Evolutionary conservation across 78 protist species (phyloP), one percentile per base, ranked within the genome.

Genomic region (Chrysochromulina tobinii): DNA sequence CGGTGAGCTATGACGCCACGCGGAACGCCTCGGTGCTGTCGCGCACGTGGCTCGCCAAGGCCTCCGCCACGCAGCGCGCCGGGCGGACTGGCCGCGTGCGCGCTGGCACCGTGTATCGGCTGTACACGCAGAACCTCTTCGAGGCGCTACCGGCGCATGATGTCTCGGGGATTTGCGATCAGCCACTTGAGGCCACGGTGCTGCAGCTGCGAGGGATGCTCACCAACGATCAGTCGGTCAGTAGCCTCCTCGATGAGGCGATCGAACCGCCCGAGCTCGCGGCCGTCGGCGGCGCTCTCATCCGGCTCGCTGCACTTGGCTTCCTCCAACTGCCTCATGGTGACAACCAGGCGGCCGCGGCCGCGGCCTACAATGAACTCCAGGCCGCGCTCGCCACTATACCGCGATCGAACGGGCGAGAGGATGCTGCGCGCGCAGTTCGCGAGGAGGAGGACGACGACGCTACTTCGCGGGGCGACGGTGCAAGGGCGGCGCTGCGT

Each of bases 101-200:
- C 21, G 61, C 85, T 3, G 85, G 85, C 61, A 15, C 85, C 38
- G 85, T 77, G 50, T 77, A 77, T 27, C 57, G 85, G 50, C 85
- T 77, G 18, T 77, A 77, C 27, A 25, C 58, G 3, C 3, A 27
- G 25, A 14, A 5, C 21, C 27, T 53, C 38, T 20, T 6, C 50
- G 85, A 75, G 21, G 57, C 14, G 57, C 3, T 75, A 1, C 27
- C 54, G 51, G 83, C 3, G 51, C 57, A 50, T 57, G 57, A 75
- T n/a, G 51, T 18, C 3, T 12, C 58, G 58, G 27, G 50, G 21
- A 50, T 75, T 21, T 9, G 20, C 25, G 20, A n/a, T 12, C 27
- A 50, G 83, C 83, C 83, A 2, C 57, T 75, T 3, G 83, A 4
- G 83, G 21, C 20, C 27, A 17, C 83, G 12, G n/a, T 75, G 14